These are phyloP conservation scores for Boletus tylopilopsis DNA, from an alignment of 768 basidiomycete genomes.

Conservation along the genomic window DNA sequence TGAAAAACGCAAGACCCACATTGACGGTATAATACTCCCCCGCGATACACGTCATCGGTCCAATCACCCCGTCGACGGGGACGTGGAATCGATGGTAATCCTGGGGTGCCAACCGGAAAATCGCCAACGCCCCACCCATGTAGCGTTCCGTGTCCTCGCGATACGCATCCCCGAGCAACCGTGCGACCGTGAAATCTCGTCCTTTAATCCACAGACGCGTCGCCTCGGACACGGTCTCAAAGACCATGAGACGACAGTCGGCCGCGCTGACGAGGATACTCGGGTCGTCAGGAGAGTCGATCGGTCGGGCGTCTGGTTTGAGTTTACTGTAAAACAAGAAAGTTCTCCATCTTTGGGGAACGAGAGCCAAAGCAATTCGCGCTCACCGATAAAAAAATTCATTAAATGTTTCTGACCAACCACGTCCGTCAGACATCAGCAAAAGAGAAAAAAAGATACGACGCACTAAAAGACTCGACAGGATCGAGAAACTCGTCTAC, in stretches of 20 bases:
- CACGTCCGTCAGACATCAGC: background rate
- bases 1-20: constrained; percentile 47
- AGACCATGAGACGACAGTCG: constrained; percentile 95
- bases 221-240: constrained; percentile 81
- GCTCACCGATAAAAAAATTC: constrained; percentile 78
- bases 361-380: background rate
- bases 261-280: constrained; percentile 82
- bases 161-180: constrained; percentile 78
- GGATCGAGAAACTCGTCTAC: constrained; percentile 83
- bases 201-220: constrained; percentile 97
- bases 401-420: constrained; percentile 77
- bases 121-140: constrained; percentile 76
- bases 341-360: background rate
- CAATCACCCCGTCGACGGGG: constrained; percentile 82
- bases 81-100: constrained; percentile 95
- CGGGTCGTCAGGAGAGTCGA: constrained; percentile 70
- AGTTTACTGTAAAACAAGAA: constrained; percentile 59
- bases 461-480: constrained; percentile 75
- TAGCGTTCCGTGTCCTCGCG: constrained; percentile 67
- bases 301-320: constrained; percentile 74
- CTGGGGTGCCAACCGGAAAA: constrained; percentile 90
- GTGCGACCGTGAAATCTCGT: constrained; percentile 80
- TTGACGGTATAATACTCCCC: constrained; percentile 98
- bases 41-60: constrained; percentile 74
- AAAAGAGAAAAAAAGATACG: background rate